Percentiles rank a stretch among this genome's conserved stretches.
These are phyloP conservation scores for Aquilaria yunnanensis DNA, from an alignment of 345 rosid species.

Conservation along the genomic window DNA sequence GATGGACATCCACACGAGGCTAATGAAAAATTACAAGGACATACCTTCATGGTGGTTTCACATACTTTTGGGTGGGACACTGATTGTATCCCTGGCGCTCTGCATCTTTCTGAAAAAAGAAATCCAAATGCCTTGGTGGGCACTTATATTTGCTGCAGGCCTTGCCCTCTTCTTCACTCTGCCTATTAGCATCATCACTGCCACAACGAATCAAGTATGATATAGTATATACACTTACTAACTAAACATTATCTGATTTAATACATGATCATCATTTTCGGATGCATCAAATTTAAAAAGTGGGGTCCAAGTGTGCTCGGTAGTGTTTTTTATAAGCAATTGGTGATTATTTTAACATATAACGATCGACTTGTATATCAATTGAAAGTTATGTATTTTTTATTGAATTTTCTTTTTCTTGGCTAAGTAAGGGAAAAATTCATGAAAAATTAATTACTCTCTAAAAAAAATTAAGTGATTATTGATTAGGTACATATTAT, in stretches of 20 bases:
- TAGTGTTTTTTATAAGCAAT: too few relatives aligned
- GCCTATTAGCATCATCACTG: constrained; percentile 41
- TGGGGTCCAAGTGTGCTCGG: too few relatives aligned
- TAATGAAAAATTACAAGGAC: constrained; percentile 33
- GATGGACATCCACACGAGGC: constrained; percentile 33
- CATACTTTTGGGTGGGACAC: constrained; percentile 21
- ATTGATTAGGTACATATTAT: too few relatives aligned
- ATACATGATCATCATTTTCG: too few relatives aligned
- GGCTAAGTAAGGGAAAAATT: too few relatives aligned
- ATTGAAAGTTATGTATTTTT: not conserved
- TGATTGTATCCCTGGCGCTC: constrained; percentile 22
- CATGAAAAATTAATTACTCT: too few relatives aligned
- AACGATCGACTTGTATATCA: too few relatives aligned
- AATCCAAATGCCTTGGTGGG: constrained; percentile 55
- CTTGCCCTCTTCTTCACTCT: constrained; percentile 38
- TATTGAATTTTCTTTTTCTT: not conserved
- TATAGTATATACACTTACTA: not conserved
- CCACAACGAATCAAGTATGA: constrained; percentile 44
- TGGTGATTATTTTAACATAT: too few relatives aligned
- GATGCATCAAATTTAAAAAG: too few relatives aligned
- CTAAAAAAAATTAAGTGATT: too few relatives aligned
- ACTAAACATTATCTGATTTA: too few relatives aligned
- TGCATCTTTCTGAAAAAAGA: constrained; percentile 28
- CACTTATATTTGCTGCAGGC: constrained; percentile 33
- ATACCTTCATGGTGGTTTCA: constrained; percentile 46